These are phyloP conservation scores for Candida peoriensis DNA, from an alignment of 805 yeast species.

Conservation along the genomic window DNA sequence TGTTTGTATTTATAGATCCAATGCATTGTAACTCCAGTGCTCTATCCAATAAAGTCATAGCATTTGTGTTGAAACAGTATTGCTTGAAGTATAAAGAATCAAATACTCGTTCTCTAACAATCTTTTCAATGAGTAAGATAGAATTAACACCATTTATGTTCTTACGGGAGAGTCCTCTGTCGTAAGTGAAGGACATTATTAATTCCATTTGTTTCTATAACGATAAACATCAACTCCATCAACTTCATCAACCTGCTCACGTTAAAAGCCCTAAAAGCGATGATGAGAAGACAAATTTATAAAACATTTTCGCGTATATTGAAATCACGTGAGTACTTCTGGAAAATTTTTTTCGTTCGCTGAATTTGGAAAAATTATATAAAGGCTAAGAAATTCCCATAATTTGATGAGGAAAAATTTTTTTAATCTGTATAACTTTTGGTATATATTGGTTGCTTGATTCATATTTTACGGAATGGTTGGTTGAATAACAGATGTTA, in stretches of 20 bases:
- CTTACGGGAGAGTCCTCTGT: slow-evolving; percentile 16
- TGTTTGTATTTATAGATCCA: slow-evolving; percentile 54
- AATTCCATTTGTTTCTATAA: slow-evolving; percentile 5
- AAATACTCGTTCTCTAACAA: slow-evolving; percentile 49
- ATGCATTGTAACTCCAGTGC: slow-evolving; percentile 40
- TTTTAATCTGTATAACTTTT: too few species aligned
- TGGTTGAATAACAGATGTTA: too few species aligned
- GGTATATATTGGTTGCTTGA: too few species aligned
- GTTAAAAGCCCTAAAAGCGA: background rate
- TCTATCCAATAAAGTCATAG: slow-evolving; percentile 45
- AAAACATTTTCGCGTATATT: background rate
- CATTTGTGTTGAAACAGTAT: slow-evolving; percentile 46
- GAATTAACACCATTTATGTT: slow-evolving; percentile 41
- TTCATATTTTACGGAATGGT: too few species aligned
- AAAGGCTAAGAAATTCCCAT: background rate
- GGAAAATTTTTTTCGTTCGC: background rate
- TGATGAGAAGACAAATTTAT: background rate
- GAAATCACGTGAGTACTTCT: too few species aligned
- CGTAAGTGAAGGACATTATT: slow-evolving; percentile 6
- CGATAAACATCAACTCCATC: background rate
- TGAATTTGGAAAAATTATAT: background rate
- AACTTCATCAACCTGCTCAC: background rate
- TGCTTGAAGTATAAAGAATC: slow-evolving; percentile 57
- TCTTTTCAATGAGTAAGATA: slow-evolving; percentile 50
- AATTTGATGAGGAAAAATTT: background rate